Base-by-base conservation (phyloP, 148 eudicot species). In the Selenicereus undatus region DNA sequence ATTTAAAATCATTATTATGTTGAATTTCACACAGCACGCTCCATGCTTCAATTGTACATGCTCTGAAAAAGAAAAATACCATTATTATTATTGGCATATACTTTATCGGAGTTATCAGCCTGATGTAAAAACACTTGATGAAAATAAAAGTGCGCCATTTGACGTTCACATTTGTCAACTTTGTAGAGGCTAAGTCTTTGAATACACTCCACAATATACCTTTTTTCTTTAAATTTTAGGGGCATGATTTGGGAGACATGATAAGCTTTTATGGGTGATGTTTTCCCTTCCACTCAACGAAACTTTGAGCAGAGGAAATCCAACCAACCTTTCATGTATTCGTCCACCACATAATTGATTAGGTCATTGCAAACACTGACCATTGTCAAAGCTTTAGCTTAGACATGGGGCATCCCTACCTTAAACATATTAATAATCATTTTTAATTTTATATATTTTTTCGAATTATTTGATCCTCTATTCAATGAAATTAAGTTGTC, bases 231-330 rank as follows among this genome's bases (percentile, higher is more conserved):
- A 20, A 4, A 5, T 17, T 39, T 21, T 60, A 24, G 4, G 26
- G 21, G 66, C 66, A 60, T 60, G 66, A 21, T 60, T 60, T n/a
- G 16, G 36, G 35, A 27, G 18, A 27, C 18, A 66, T 27, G 71
- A 66, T 27, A 66, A 66, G 35, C 35, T 66, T 26, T 66, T 66
- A 27, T 27, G 32, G 56, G 70, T 58, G 76, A 26, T 45, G 35
- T 71, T 58, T 72, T 72, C 10, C 60, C 81, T 80, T 72, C 22
- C 54, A 80, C 82, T 72, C 62, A 72, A 80, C 82, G 76, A 72
- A 52, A 71, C 60, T 70, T 39, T 72, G 3, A 42, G 2, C 69
- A 39, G 20, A 27, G 30, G 17, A 72, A 71, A 51, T 45, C 75
- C 54, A 51, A 79, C 45, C 26, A 24, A 12, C 73, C 21, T 64